A percentile compares a stretch with the other conserved stretches of the same genome.
Evolutionary conservation across 352 stramenopile genomes (phyloP).

Genomic region (Phytopythium mirpurense): DNA sequence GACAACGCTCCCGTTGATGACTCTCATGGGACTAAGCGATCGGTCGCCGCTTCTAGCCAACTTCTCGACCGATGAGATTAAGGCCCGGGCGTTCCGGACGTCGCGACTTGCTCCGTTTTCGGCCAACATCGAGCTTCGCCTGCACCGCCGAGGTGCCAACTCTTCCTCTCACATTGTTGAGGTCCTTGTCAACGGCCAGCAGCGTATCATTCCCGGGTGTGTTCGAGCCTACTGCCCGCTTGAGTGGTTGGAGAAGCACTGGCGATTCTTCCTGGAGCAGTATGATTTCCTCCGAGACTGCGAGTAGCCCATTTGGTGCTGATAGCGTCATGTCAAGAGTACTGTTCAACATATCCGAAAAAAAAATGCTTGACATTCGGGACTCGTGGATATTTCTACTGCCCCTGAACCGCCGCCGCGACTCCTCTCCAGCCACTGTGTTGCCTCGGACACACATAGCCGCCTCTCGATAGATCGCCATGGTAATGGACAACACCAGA

Average conservation of each 20-base stretch:
- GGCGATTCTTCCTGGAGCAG: constrained; percentile 26
- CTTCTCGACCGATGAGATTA: constrained; percentile 21
- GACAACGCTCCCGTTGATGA: constrained; percentile 47
- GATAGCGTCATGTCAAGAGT: too few relatives aligned
- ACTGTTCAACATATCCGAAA: too few relatives aligned
- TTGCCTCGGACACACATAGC: too few relatives aligned
- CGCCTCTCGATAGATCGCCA: neutral
- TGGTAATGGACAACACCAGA: neutral
- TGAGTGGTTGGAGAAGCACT: constrained; percentile 18
- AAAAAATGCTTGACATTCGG: too few relatives aligned
- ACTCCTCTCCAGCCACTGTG: neutral
- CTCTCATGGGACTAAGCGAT: constrained; percentile 35
- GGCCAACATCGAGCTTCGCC: constrained; percentile 42
- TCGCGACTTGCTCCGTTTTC: constrained; percentile 40
- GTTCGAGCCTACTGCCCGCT: constrained; percentile 18
- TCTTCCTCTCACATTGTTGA: constrained; percentile 25
- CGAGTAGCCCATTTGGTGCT: too few relatives aligned
- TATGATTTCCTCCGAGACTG: constrained; percentile 29
- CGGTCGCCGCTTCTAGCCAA: constrained; percentile 21
- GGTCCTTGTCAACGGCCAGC: constrained; percentile 39
- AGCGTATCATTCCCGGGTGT: constrained; percentile 21
- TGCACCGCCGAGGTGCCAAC: constrained; percentile 21
- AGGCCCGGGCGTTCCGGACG: constrained; percentile 26
- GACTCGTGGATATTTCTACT: too few relatives aligned
- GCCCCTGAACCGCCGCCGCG: neutral